Evolutionary conservation across 2,329 filamentous ascomycete species (phyloP).

Genomic region (Colletotrichum musae): DNA sequence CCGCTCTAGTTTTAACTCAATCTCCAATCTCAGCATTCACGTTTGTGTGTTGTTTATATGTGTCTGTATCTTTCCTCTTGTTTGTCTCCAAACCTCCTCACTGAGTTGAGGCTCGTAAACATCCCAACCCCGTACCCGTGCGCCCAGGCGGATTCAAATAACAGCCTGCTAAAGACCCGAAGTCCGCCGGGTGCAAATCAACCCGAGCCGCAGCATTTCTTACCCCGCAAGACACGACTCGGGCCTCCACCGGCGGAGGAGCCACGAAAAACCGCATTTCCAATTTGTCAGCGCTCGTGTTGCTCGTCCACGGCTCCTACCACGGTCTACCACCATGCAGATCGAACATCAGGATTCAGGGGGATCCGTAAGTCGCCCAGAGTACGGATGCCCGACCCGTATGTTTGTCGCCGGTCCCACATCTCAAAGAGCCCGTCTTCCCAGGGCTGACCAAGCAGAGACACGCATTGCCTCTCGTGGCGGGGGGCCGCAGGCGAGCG

Average conservation of each 20-base stretch:
- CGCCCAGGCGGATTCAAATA: too few relatives aligned
- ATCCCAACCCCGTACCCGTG: not conserved
- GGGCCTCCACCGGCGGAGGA: not conserved
- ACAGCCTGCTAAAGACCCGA: not conserved
- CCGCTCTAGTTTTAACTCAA: not conserved
- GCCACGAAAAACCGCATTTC: not conserved
- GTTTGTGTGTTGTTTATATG: not conserved
- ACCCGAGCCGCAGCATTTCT: constrained; percentile 2
- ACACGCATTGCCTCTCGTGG: too few relatives aligned
- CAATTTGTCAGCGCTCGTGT: constrained; percentile 36
- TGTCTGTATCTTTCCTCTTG: too few relatives aligned
- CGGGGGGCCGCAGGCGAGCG: not conserved
- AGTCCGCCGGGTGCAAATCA: constrained; percentile 23
- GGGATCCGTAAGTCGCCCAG: not conserved
- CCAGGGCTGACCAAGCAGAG: too few relatives aligned
- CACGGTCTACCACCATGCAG: not conserved
- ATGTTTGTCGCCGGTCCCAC: too few relatives aligned
- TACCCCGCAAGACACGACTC: constrained; percentile 15
- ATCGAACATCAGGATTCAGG: not conserved
- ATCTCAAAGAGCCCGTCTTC: not conserved
- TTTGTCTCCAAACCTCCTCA: not conserved
- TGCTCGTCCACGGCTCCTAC: not conserved
- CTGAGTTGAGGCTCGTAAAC: not conserved
- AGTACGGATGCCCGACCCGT: too few relatives aligned
- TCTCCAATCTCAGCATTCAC: not conserved